Evolutionary conservation across 176 grass and related monocot genomes (phyloP).

Genomic region (Themeda triandra): DNA sequence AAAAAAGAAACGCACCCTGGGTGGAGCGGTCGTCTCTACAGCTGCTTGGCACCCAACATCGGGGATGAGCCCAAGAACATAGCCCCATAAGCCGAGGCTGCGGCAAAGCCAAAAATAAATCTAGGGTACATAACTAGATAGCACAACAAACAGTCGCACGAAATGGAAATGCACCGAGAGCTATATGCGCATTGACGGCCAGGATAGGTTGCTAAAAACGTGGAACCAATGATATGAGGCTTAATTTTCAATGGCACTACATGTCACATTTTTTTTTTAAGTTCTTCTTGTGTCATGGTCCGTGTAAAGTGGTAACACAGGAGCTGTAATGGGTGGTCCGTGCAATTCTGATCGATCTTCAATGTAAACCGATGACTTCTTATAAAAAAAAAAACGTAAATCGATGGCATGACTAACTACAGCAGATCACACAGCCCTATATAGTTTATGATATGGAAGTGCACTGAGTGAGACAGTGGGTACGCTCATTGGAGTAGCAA

Average conservation of each 20-base stretch:
- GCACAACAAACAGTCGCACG: not conserved
- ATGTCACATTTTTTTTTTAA: not conserved
- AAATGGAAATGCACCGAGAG: not conserved
- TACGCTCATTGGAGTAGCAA: not conserved
- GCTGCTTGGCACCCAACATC: too few species aligned
- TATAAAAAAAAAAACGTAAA: too few species aligned
- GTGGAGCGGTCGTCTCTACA: too few species aligned
- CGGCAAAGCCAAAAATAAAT: not conserved
- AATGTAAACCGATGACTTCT: too few species aligned
- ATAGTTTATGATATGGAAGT: not conserved
- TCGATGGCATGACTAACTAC: not conserved
- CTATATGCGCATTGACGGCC: not conserved
- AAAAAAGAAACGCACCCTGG: too few species aligned
- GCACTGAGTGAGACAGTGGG: not conserved
- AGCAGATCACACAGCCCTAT: not conserved
- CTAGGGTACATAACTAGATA: not conserved
- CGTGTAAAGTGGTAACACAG: not conserved
- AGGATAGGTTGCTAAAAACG: not conserved
- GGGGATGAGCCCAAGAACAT: too few species aligned
- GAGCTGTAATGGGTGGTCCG: not conserved
- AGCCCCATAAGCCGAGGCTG: too few species aligned
- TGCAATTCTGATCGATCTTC: not conserved
- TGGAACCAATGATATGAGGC: conserved; percentile 1
- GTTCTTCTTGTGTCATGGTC: not conserved
- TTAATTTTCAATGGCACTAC: not conserved